Evolutionary conservation across 225 moss, liverwort and hornwort species (phyloP).

Genomic region (Antitrichia curtipendula): DNA sequence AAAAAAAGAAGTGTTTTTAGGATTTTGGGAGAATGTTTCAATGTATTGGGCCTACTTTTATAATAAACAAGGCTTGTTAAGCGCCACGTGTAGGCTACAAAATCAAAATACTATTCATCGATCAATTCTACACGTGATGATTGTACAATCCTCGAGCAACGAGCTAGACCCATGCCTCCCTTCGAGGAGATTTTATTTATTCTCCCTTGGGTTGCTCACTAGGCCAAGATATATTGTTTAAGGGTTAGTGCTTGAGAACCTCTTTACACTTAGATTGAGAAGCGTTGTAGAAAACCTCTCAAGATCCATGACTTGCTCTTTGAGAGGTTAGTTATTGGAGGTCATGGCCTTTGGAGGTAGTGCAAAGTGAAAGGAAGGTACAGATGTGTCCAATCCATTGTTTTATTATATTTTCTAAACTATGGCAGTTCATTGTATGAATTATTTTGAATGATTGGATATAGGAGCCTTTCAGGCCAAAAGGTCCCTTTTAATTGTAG

Average conservation of each 20-base stretch:
- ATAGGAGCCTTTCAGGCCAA: not conserved
- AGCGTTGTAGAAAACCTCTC: not conserved
- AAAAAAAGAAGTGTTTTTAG: no score
- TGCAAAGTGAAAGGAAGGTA: fast-evolving
- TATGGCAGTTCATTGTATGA: fast-evolving
- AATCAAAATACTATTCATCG: not conserved
- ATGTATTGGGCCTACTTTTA: no score
- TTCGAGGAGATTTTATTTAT: not conserved
- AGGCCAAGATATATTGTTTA: not conserved
- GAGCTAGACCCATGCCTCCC: no score
- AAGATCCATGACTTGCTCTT: fast-evolving
- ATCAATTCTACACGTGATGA: not conserved
- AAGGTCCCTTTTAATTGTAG: no score
- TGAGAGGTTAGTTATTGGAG: fast-evolving
- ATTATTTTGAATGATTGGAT: not conserved
- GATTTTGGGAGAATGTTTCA: not conserved
- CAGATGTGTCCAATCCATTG: not conserved
- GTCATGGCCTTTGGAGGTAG: not conserved
- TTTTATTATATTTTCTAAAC: not conserved
- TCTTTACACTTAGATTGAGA: not conserved
- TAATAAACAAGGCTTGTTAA: not conserved
- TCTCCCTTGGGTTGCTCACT: fast-evolving
- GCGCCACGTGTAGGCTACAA: fast-evolving
- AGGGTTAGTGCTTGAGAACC: fast-evolving
- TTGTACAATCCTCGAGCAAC: not conserved